phyloP scores from a whole-genome alignment of 164 flowering plant species.

The Stephania yunnanensis region DNA sequence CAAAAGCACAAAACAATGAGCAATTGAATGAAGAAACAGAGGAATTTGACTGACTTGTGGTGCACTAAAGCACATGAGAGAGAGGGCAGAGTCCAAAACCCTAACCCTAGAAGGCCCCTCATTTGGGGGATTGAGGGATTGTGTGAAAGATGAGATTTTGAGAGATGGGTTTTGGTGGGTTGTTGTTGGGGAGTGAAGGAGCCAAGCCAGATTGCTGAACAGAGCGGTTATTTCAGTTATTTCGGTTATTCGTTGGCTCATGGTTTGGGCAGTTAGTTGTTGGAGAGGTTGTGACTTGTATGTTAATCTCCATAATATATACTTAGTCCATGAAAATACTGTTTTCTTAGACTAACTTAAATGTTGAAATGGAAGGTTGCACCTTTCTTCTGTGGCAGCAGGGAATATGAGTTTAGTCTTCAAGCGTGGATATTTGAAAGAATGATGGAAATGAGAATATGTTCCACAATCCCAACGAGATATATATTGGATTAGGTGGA shows the following conservation, averaged over 20 bases:
- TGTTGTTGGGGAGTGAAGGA: conserved; percentile 21
- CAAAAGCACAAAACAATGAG: not conserved
- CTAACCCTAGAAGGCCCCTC: conserved; percentile 30
- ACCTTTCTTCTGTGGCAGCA: too few species aligned
- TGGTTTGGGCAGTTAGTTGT: not conserved
- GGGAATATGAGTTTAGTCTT: too few species aligned
- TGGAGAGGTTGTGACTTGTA: not conserved
- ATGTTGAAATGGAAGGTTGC: too few species aligned
- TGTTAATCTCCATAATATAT: too few species aligned
- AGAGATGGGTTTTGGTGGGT: conserved; percentile 10
- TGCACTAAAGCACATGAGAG: conserved; percentile 61
- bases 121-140: conserved; percentile 39
- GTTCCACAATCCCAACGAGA: too few species aligned
- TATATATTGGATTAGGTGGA: too few species aligned
- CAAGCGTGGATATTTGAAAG: too few species aligned
- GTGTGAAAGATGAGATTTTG: conserved; percentile 39
- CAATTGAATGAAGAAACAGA: not conserved
- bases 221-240: conserved; percentile 37
- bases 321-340: too few species aligned
- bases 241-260: conserved; percentile 16
- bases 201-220: conserved; percentile 40
- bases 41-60: conserved; percentile 35
- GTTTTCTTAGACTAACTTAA: too few species aligned
- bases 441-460: too few species aligned
- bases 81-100: conserved; percentile 66